phyloP scores from a whole-genome alignment of 2,329 filamentous ascomycete species.

The Cladophialophora chaetospira region DNA sequence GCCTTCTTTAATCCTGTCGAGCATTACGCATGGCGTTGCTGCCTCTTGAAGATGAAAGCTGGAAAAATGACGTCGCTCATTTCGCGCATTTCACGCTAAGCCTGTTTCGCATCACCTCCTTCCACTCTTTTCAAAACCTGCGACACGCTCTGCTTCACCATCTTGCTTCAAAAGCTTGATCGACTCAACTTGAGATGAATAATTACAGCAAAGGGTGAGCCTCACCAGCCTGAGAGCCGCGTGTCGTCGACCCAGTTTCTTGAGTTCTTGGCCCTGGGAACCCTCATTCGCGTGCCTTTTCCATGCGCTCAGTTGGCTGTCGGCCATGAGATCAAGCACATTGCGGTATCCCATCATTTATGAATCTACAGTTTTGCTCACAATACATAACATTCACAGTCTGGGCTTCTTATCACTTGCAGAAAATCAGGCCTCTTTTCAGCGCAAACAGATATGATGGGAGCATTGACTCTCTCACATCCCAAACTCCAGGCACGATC shows the following conservation, averaged over 20 bases:
- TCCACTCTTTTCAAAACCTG: constrained; percentile 68
- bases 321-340: too few species aligned
- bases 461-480: too few species aligned
- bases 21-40: neutral
- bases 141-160: constrained; percentile 20
- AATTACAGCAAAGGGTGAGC: constrained; percentile 12
- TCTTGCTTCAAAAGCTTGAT: constrained; percentile 4
- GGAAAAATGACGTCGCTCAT: too few species aligned
- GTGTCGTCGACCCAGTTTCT: constrained; percentile 1
- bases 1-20: too few species aligned
- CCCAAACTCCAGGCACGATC: too few species aligned
- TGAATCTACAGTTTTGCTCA: too few species aligned
- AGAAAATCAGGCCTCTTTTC: too few species aligned
- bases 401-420: too few species aligned
- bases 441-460: too few species aligned
- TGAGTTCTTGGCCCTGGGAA: neutral
- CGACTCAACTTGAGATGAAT: neutral
- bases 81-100: neutral
- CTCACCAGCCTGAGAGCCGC: neutral
- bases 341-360: too few species aligned
- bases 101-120: constrained; percentile 52
- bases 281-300: neutral
- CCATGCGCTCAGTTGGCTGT: neutral
- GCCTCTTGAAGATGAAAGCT: neutral
- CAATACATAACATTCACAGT: neutral